Conservation (phyloP, 106 monocot genomes). For the Dendrobium officinale region DNA sequence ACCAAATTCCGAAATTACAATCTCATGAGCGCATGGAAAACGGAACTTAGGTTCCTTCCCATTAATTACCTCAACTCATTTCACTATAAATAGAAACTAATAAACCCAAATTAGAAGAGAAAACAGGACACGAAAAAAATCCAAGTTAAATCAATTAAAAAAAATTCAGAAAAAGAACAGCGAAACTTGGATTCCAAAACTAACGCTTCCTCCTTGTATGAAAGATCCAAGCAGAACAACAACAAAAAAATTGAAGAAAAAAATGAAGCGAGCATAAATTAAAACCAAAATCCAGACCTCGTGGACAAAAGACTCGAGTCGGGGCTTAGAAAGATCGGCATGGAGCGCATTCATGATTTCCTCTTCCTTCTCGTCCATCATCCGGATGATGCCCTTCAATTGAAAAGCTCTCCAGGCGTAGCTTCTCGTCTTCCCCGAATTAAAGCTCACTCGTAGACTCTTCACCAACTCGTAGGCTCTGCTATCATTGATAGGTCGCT, state of each 20-base stretch:
- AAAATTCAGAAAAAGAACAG: too few relatives aligned
- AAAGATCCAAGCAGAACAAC: neutral
- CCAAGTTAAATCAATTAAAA: too few relatives aligned
- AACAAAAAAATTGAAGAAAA: neutral
- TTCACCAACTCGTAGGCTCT: conserved; percentile 26
- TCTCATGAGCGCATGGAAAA: too few relatives aligned
- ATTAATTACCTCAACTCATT: too few relatives aligned
- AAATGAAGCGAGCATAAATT: neutral
- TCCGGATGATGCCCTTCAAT: conserved; percentile 25
- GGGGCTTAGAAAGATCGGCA: conserved; percentile 52
- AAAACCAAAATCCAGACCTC: conserved; percentile 22
- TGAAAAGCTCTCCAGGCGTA: conserved; percentile 50
- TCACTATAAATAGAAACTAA: too few relatives aligned
- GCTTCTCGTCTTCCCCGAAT: conserved; percentile 34
- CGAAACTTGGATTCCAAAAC: too few relatives aligned
- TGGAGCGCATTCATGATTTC: conserved; percentile 42
- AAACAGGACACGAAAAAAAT: too few relatives aligned
- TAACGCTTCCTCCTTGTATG: neutral
- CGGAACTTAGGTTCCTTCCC: too few relatives aligned
- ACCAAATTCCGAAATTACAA: too few relatives aligned
- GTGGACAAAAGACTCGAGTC: conserved; percentile 42
- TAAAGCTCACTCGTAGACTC: conserved; percentile 36
- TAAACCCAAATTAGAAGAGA: too few relatives aligned
- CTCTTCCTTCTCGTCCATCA: conserved; percentile 47
- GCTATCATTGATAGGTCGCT: neutral